Conservation (phyloP, 2,329 filamentous ascomycete species). For the Pyrenophora teres region DNA sequence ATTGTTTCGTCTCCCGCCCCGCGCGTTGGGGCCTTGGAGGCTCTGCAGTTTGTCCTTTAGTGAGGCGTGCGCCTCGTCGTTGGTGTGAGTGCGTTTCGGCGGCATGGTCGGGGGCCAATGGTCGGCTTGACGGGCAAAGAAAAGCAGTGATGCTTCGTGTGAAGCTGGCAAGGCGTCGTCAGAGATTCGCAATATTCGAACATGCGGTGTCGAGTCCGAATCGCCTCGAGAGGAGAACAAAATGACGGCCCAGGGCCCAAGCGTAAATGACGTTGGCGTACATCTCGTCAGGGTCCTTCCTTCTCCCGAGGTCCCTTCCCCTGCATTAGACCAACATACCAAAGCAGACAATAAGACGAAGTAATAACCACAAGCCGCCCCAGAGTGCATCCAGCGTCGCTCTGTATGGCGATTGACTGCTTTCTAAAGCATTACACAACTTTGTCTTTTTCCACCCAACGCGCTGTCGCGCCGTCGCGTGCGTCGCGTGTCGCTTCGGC, state of each 20-base stretch:
- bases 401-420: too few species aligned
- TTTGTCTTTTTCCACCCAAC: background rate
- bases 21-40: slow-evolving; percentile 46
- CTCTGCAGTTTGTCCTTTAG: slow-evolving; percentile 52
- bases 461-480: slow-evolving; percentile 7
- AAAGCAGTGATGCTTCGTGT: slow-evolving; percentile 1
- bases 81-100: slow-evolving; percentile 39
- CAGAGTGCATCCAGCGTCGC: too few species aligned
- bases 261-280: slow-evolving; percentile 21
- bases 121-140: background rate
- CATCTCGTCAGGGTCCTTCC: slow-evolving; percentile 14
- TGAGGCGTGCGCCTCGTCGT: slow-evolving; percentile 46
- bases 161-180: background rate
- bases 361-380: too few species aligned
- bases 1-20: slow-evolving; percentile 45
- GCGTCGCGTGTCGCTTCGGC: slow-evolving; percentile 13
- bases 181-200: slow-evolving; percentile 2
- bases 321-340: slow-evolving; percentile 7
- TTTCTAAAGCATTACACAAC: too few species aligned
- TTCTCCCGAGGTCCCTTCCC: slow-evolving; percentile 6
- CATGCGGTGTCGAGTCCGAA: slow-evolving; percentile 12
- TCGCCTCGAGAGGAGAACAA: slow-evolving; percentile 15
- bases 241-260: slow-evolving; percentile 16
- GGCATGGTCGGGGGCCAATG: slow-evolving; percentile 39
- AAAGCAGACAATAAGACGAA: too few species aligned